A percentile compares a stretch with the other conserved stretches of the same genome.
Evolutionary conservation across 31 red algal species (phyloP).

Genomic region (Endocladia muricata): DNA sequence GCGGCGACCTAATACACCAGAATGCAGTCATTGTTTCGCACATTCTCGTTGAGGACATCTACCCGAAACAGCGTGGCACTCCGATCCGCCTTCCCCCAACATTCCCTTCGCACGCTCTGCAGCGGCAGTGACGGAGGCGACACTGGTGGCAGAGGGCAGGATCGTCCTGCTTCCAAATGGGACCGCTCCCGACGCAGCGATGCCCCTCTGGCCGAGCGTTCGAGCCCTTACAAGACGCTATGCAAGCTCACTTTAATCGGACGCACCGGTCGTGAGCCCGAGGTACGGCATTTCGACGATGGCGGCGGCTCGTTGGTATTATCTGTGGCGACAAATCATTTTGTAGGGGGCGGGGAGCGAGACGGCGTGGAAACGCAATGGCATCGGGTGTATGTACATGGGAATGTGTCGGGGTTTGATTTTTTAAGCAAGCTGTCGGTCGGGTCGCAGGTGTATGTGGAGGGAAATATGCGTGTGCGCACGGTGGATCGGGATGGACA

Average conservation of each 20-base stretch:
- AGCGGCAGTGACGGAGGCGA: too few relatives aligned
- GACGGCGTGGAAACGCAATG: background rate
- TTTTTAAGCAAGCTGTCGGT: background rate
- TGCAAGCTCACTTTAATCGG: slow-evolving; percentile 15
- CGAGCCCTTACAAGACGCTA: background rate
- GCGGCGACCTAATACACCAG: too few relatives aligned
- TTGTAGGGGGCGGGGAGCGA: background rate
- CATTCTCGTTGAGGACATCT: too few relatives aligned
- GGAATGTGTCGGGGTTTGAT: background rate
- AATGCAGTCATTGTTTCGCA: too few relatives aligned
- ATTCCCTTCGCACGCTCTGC: too few relatives aligned
- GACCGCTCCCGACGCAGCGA: too few relatives aligned
- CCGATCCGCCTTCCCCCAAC: too few relatives aligned
- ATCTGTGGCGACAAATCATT: background rate
- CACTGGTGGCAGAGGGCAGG: too few relatives aligned
- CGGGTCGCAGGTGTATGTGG: background rate
- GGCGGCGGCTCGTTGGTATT: background rate
- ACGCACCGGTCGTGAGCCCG: background rate
- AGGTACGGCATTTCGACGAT: background rate
- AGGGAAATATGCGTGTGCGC: background rate
- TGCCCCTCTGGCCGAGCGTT: background rate
- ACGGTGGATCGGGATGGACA: background rate
- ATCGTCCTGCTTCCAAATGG: too few relatives aligned
- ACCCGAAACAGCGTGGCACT: too few relatives aligned
- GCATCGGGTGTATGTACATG: background rate